These are phyloP conservation scores for Knoxdaviesia capensis DNA, from an alignment of 2,329 filamentous ascomycete species.

Conservation along the genomic window DNA sequence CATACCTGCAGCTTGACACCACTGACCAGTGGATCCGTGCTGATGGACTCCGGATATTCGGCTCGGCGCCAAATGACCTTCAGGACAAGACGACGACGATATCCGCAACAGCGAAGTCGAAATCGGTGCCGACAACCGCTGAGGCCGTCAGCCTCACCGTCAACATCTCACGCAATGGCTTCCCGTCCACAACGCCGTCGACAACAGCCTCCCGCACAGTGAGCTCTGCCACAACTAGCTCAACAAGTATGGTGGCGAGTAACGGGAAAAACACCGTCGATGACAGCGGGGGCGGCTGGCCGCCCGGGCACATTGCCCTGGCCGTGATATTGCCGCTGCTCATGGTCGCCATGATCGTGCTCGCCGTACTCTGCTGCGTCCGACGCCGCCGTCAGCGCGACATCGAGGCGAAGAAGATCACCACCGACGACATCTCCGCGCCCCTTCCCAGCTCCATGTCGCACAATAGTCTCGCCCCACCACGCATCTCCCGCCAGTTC, in stretches of 20 bases:
- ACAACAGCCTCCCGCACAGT: neutral
- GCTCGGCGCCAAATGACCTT: constrained; percentile 14
- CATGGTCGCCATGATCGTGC: constrained; percentile 12
- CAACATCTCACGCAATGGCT: constrained; percentile 8
- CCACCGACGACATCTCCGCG: constrained; percentile 2
- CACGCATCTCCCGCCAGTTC: too few species aligned
- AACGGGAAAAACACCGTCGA: constrained; percentile 6
- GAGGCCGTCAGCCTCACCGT: constrained; percentile 17
- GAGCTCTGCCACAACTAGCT: neutral
- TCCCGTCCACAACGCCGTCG: constrained; percentile 8
- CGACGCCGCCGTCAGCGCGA: constrained; percentile 12
- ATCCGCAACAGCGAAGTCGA: constrained; percentile 4
- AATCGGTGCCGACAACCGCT: constrained; percentile 3
- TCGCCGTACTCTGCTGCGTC: constrained; percentile 14
- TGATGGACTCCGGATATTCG: constrained; percentile 17
- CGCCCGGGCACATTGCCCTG: constrained; percentile 15
- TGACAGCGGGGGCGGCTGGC: constrained; percentile 4
- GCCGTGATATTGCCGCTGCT: constrained; percentile 24
- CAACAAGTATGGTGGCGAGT: neutral
- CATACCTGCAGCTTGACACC: constrained; percentile 17
- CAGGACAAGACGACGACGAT: neutral
- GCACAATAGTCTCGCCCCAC: too few species aligned
- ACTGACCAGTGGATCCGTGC: constrained; percentile 22
- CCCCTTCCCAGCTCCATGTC: neutral
- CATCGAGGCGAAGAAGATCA: constrained; percentile 4